Conservation (phyloP, 257 asterid species). For the Scutellaria barbata region DNA sequence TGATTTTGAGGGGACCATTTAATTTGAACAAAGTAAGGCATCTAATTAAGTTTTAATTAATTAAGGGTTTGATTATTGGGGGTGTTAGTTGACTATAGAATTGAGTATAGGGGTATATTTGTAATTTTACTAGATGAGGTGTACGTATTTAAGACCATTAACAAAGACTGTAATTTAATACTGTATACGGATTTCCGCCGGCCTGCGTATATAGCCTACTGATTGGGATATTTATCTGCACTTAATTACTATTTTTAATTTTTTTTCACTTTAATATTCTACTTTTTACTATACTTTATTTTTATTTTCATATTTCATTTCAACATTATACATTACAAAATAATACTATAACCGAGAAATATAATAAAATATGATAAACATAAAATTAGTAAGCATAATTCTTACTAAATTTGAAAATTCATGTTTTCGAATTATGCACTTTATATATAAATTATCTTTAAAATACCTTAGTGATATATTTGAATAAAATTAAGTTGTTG, state of each 20-base stretch:
- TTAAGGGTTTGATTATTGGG: slow-evolving; percentile 40
- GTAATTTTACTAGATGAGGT: slow-evolving; percentile 35
- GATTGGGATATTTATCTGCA: slow-evolving; percentile 34
- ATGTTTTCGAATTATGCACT: too few species aligned
- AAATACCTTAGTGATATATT: too few species aligned
- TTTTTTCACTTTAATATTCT: too few species aligned
- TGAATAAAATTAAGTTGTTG: too few species aligned
- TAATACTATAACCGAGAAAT: too few species aligned
- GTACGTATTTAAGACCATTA: slow-evolving; percentile 38
- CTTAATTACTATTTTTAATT: background rate
- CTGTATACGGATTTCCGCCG: slow-evolving; percentile 57
- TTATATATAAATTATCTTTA: too few species aligned
- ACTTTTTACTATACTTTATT: too few species aligned
- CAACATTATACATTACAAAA: too few species aligned
- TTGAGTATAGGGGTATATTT: slow-evolving; percentile 35
- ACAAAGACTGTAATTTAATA: slow-evolving; percentile 29
- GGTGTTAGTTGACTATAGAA: slow-evolving; percentile 48
- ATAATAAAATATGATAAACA: too few species aligned
- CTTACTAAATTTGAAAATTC: too few species aligned
- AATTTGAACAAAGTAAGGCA: slow-evolving; percentile 37
- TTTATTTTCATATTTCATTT: too few species aligned
- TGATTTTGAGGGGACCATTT: slow-evolving; percentile 67
- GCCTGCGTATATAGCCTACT: slow-evolving; percentile 48
- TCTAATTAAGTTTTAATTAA: slow-evolving; percentile 49
- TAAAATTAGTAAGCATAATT: too few species aligned